Evolutionary conservation across 2,329 filamentous ascomycete genomes (phyloP).

Genomic region (Aureobasidium leucospermi): DNA sequence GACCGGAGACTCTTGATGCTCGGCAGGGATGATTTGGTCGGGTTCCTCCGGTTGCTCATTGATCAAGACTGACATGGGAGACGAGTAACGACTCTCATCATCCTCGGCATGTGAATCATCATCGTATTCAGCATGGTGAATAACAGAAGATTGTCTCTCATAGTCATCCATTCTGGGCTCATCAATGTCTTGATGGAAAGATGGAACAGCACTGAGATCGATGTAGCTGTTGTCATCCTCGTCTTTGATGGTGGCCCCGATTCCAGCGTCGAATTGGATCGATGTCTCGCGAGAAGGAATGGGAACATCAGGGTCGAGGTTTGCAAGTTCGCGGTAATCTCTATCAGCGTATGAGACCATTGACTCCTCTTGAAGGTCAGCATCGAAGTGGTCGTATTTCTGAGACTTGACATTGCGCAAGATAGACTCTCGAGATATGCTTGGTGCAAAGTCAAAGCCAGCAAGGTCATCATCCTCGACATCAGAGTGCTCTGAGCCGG

Average conservation of each 20-base stretch:
- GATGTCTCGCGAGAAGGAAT: conserved; percentile 76
- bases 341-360: conserved; percentile 51
- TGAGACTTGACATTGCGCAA: conserved; percentile 72
- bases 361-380: conserved; percentile 38
- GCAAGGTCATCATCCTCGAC: conserved; percentile 23
- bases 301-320: conserved; percentile 77
- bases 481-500: conserved; percentile 28
- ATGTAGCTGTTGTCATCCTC: conserved; percentile 48
- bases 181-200: conserved; percentile 18
- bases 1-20: conserved; percentile 13
- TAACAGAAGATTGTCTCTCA: conserved; percentile 44
- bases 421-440: conserved; percentile 90
- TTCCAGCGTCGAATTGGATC: conserved; percentile 53
- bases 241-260: conserved; percentile 58
- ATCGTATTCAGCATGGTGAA: conserved; percentile 47
- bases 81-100: conserved; percentile 46
- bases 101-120: conserved; percentile 35
- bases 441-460: conserved; percentile 47
- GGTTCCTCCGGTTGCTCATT: conserved; percentile 8
- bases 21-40: not conserved
- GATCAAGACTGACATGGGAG: conserved; percentile 5
- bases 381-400: conserved; percentile 43
- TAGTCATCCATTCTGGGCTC: conserved; percentile 35
- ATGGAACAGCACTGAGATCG: conserved; percentile 61
- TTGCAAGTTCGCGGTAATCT: conserved; percentile 41